Evolutionary conservation across 805 yeast genomes (phyloP).

Genomic region (Metschnikowia vanudenii): DNA sequence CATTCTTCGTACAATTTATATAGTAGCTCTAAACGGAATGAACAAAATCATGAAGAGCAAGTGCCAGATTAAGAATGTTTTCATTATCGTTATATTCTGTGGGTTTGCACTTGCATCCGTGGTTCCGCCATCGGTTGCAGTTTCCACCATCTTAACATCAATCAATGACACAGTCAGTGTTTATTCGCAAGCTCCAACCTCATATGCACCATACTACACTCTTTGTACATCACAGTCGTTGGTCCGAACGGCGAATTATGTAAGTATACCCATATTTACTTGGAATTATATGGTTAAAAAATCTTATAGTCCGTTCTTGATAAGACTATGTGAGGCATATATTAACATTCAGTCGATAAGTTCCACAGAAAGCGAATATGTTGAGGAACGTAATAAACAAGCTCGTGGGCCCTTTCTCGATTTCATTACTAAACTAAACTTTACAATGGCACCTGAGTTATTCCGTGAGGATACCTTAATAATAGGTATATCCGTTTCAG

Average conservation of each 20-base stretch:
- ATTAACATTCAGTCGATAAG: constrained; percentile 11
- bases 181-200: constrained; percentile 1
- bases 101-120: not conserved
- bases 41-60: not conserved
- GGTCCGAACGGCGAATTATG: constrained; percentile 12
- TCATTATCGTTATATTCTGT: not conserved
- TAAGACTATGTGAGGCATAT: not conserved
- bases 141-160: constrained; percentile 4
- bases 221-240: constrained; percentile 13
- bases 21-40: not conserved
- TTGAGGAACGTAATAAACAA: constrained; percentile 26
- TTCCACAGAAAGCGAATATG: constrained; percentile 26
- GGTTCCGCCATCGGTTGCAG: constrained; percentile 5
- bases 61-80: not conserved
- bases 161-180: constrained; percentile 6
- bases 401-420: constrained; percentile 29
- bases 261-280: constrained; percentile 3
- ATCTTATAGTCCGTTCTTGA: not conserved
- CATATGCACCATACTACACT: constrained; percentile 17
- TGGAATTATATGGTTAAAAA: not conserved
- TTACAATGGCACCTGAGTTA: not conserved
- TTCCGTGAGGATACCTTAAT: constrained; percentile 14
- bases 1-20: not conserved
- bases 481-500: constrained; percentile 46
- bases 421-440: constrained; percentile 24